These are phyloP conservation scores for Aspergillus felis DNA, from an alignment of 2,329 filamentous ascomycete genomes.

Conservation along the genomic window DNA sequence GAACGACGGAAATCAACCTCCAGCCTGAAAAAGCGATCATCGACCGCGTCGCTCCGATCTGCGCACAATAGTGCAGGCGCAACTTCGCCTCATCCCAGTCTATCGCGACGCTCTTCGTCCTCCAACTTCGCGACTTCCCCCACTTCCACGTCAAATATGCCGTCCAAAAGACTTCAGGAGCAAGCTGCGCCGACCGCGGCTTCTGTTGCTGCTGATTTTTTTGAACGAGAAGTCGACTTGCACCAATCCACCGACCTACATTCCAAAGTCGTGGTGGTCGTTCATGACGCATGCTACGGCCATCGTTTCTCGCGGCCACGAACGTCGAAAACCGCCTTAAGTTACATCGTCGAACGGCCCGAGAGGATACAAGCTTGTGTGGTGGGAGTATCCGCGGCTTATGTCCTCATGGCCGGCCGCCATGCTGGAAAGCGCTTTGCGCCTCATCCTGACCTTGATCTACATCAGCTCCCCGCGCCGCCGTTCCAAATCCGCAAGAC, in stretches of 20 bases:
- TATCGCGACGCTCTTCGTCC: slow-evolving; percentile 34
- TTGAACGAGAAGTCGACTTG: slow-evolving; percentile 63
- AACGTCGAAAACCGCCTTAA: slow-evolving; percentile 66
- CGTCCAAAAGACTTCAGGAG: slow-evolving; percentile 26
- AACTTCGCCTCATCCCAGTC: slow-evolving; percentile 26
- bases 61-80: slow-evolving; percentile 23
- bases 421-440: slow-evolving; percentile 68
- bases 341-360: slow-evolving; percentile 85
- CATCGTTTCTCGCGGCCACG: slow-evolving; percentile 85
- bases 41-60: slow-evolving; percentile 36
- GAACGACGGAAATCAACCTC: slow-evolving; percentile 33
- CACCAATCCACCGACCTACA: slow-evolving; percentile 49
- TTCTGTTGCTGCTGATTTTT: slow-evolving; percentile 63
- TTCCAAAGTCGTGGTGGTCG: slow-evolving; percentile 70
- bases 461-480: slow-evolving; percentile 53
- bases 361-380: slow-evolving; percentile 83
- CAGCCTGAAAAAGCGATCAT: slow-evolving; percentile 37
- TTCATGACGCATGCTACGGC: slow-evolving; percentile 93
- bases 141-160: slow-evolving; percentile 22
- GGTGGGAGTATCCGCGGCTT: slow-evolving; percentile 78
- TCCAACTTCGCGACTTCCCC: slow-evolving; percentile 26
- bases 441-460: slow-evolving; percentile 60
- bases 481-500: slow-evolving; percentile 88
- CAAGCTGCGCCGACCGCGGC: slow-evolving; percentile 43
- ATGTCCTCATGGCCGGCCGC: slow-evolving; percentile 81